Evolutionary conservation across 1,139 yeast species (phyloP), one percentile per base, ranked within the genome.

Genomic region (Saccharomycopsis hybrid): DNA sequence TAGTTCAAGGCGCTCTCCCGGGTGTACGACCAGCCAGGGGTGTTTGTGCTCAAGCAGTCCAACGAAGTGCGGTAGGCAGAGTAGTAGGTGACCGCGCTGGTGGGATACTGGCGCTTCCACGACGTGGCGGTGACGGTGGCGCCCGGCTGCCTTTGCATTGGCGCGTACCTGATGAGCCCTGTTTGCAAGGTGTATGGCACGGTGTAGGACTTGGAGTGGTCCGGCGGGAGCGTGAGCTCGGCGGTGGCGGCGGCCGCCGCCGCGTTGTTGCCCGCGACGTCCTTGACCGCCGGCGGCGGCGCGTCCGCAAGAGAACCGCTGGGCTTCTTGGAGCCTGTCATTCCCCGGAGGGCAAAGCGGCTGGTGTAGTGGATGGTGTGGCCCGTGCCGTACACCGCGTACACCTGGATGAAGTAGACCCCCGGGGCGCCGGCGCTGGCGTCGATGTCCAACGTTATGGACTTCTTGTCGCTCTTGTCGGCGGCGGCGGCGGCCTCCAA

Each of bases 71-170:
- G 59, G 30, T 66, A 51, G 0, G 83, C 68, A 2, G 77, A 54
- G 63, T 73, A 80, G 59, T 70, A 80, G 0, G 85, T 74, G 32
- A 82, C 88, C 0, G 82, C 70, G 54, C 88, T 79, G 1, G 90
- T 77, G 11, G 90, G 80, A 63, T 67, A 82, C 57, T 73, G 68
- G 60, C 78, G 72, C 1, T 78, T 62, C 85, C 87, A 82, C 1
- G 81, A 67, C 3, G 81, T 72, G 25, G 77, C 79, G 1, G 95
- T 83, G 13, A 87, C 78, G 5, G 66, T 72, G 1, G 85, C 62
- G 3, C 82, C 85, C 4, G 97, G 96, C 67, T 87, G 95, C 53
- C 72, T 65, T 67, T 88, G 96, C 96, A 89, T 88, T 46, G 96
- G 96, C 0, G 97, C 97, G 65, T 69, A 86, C 63, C 87, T 74